A percentile compares a stretch with the other conserved stretches of the same genome.
These are phyloP conservation scores for Erysimum pusillum DNA, from an alignment of 441 rosid genomes.

Conservation along the genomic window DNA sequence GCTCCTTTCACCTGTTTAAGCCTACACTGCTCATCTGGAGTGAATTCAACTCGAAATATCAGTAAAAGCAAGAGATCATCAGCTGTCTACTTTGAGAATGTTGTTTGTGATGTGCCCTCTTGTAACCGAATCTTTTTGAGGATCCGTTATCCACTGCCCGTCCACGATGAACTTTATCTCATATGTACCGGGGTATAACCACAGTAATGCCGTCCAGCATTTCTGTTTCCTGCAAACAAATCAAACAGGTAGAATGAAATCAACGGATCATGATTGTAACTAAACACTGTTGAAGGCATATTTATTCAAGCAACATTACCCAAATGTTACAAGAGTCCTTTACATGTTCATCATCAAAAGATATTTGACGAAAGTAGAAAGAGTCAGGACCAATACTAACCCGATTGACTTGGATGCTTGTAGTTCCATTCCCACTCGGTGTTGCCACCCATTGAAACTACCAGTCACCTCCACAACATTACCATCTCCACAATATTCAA, in stretches of 20 bases:
- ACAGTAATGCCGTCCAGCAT: conserved; percentile 73
- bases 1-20: conserved; percentile 25
- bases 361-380: background rate
- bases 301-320: conserved; percentile 9
- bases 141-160: conserved; percentile 79
- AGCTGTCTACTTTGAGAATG: conserved; percentile 66
- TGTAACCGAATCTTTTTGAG: conserved; percentile 62
- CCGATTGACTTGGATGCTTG: conserved; percentile 54
- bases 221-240: conserved; percentile 61
- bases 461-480: conserved; percentile 91
- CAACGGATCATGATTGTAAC: background rate
- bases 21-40: conserved; percentile 2
- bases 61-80: conserved; percentile 14
- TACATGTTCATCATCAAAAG: conserved; percentile 12
- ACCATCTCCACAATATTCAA: conserved; percentile 78
- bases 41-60: background rate
- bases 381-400: conserved; percentile 42
- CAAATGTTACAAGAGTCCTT: background rate
- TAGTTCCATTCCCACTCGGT: conserved; percentile 78
- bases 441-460: conserved; percentile 96
- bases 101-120: conserved; percentile 73
- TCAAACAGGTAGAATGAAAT: background rate
- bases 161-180: conserved; percentile 91
- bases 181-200: conserved; percentile 91
- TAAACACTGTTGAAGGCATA: conserved; percentile 16